Conservation (phyloP, 148 eudicot genomes). For the Gaultheria prostrata region DNA sequence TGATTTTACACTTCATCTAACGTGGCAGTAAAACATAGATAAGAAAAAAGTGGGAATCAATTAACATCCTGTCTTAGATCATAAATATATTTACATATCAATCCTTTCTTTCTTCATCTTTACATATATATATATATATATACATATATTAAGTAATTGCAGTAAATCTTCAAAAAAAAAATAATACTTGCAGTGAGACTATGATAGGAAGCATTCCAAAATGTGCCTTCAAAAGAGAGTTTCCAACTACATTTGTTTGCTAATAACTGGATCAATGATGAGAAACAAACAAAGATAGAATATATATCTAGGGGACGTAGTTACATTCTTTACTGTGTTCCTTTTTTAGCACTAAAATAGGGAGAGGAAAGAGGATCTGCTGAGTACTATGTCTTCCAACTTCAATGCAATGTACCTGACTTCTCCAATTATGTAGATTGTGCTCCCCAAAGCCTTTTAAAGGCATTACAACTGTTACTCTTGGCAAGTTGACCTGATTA, state of each 20-base stretch:
- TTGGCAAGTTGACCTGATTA: constrained; percentile 68
- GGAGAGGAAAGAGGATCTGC: background rate
- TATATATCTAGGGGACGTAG: background rate
- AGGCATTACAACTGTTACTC: constrained; percentile 91
- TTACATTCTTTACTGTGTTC: background rate
- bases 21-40: background rate
- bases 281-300: constrained; percentile 6
- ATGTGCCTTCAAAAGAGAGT: background rate
- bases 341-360: background rate
- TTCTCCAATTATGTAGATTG: constrained; percentile 94
- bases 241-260: background rate
- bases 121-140: background rate
- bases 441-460: constrained; percentile 97
- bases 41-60: background rate
- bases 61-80: background rate
- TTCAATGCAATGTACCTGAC: constrained; percentile 54
- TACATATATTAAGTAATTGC: background rate
- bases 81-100: background rate
- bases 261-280: background rate
- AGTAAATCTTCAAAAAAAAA: no score
- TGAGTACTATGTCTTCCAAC: background rate
- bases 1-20: background rate
- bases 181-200: background rate
- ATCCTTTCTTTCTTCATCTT: background rate
- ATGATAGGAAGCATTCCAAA: background rate